Evolutionary conservation across 768 basidiomycete genomes (phyloP), one percentile per base, ranked within the genome.

Genomic region (Leccinellum albellum): DNA sequence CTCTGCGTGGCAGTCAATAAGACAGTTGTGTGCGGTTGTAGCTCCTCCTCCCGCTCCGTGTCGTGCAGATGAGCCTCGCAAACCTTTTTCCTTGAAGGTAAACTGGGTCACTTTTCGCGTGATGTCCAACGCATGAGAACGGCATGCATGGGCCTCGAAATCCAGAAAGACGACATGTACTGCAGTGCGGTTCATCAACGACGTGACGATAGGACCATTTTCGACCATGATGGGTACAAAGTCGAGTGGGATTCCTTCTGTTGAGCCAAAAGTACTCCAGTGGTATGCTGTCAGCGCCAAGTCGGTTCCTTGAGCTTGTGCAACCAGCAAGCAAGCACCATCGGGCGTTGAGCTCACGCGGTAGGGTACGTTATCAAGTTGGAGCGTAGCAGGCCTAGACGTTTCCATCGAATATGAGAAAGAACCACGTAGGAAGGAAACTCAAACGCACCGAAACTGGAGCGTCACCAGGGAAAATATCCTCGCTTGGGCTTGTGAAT

Each of bases 21-120:
- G 69, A 45, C 71, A 77, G 53, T 84, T 86, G 57, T 84, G 76
- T 7, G 66, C 61, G 2, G 75, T 75, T 6, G 51, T 24, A 17
- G 47, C 54, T 17, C 53, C 55, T 6, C 31, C 24, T 1, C 48
- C 57, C 0, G 46, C 13, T n/a, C 53, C 52, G 14, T 51, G 54
- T 8, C 66, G 59, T 24, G 35, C 59, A 26, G 64, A 53, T 10
- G 53, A 48, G 8, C 56, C 57, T 9, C 65, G 66, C 24, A 40
- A 40, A 1, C 74, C 76, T 35, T 74, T 79, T 55, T 79, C 76
- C 54, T 74, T 75, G 72, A 86, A 85, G 56, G 72, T 77, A 57
- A 82, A 84, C 53, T 85, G 81, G 2, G 83, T 84, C 10, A 75
- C 67, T 56, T 80, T 82, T 52, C 78, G 78, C 8, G 81, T 82